Percentiles rank a stretch among this genome's conserved stretches.
phyloP scores from a whole-genome alignment of 306 rosid species.

The Castanea sativa region DNA sequence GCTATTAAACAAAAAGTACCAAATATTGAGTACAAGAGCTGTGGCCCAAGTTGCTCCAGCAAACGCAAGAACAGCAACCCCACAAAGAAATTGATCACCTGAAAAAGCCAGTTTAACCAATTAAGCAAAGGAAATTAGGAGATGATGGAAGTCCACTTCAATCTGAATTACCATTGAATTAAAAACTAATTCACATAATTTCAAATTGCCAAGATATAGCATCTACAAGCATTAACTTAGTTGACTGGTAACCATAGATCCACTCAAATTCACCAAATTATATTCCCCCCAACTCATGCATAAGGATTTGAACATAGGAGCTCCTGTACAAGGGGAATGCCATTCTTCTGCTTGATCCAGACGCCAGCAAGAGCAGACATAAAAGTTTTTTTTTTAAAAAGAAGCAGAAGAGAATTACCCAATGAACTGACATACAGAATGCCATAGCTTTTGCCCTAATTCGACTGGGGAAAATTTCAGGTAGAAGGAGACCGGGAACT shows the following conservation, averaged over 20 bases:
- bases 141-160: slow-evolving; percentile 1
- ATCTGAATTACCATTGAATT: not conserved
- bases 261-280: not conserved
- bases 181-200: slow-evolving; percentile 2
- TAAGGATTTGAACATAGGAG: not conserved
- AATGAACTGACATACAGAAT: slow-evolving; percentile 90
- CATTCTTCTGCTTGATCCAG: slow-evolving; percentile 1
- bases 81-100: slow-evolving; percentile 94
- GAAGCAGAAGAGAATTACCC: slow-evolving; percentile 62
- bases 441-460: slow-evolving; percentile 98
- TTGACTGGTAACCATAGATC: not conserved
- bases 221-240: not conserved
- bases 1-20: slow-evolving; percentile 73
- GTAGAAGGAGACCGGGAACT: slow-evolving; percentile 90
- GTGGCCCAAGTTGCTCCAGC: slow-evolving; percentile 77
- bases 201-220: not conserved
- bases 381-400: not conserved
- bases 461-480: slow-evolving; percentile 87
- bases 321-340: not conserved
- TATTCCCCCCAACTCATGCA: not conserved
- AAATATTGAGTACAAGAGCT: slow-evolving; percentile 73
- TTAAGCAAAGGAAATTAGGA: slow-evolving; percentile 9
- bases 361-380: slow-evolving; percentile 2
- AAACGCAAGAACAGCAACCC: slow-evolving; percentile 86
- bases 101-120: slow-evolving; percentile 25